These are phyloP conservation scores for Rhytidhysteron rufulum DNA, from an alignment of 2,329 filamentous ascomycete genomes.

Conservation along the genomic window DNA sequence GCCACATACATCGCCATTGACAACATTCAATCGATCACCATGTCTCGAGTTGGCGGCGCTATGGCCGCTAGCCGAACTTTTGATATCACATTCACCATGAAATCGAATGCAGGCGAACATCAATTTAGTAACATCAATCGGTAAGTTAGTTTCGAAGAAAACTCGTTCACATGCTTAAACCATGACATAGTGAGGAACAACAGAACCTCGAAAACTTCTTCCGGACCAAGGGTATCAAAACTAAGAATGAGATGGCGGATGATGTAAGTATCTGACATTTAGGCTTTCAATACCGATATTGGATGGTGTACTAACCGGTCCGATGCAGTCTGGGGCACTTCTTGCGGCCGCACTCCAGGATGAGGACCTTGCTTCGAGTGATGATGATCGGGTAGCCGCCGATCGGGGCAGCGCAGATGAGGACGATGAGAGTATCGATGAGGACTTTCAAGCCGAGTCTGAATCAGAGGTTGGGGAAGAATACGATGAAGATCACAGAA, in stretches of 20 bases:
- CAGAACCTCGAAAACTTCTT: slow-evolving; percentile 96
- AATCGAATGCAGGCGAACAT: slow-evolving; percentile 79
- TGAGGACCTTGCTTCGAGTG: slow-evolving; percentile 77
- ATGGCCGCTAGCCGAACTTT: slow-evolving; percentile 94
- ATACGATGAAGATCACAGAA: slow-evolving; percentile 88
- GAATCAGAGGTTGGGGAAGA: slow-evolving; percentile 97
- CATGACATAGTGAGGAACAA: slow-evolving; percentile 69
- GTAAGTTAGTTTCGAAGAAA: slow-evolving; percentile 34
- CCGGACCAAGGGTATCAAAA: slow-evolving; percentile 88
- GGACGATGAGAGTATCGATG: slow-evolving; percentile 90
- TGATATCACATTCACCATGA: slow-evolving; percentile 90
- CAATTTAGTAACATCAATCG: slow-evolving; percentile 99
- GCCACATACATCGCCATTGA: slow-evolving; percentile 97
- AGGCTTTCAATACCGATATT: background rate
- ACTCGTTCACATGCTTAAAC: slow-evolving; percentile 15
- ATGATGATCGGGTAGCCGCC: slow-evolving; percentile 68
- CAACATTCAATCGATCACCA: slow-evolving; percentile 84
- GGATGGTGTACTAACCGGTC: slow-evolving; percentile 11
- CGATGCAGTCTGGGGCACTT: slow-evolving; percentile 49
- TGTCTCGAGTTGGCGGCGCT: slow-evolving; percentile 91
- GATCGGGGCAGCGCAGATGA: slow-evolving; percentile 92
- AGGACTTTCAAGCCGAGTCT: slow-evolving; percentile 89
- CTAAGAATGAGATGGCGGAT: slow-evolving; percentile 98
- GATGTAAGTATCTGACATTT: slow-evolving; percentile 65
- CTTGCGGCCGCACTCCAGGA: slow-evolving; percentile 80